Conservation (phyloP, 495 filamentous ascomycete species). For the Penicillium samsonianum region DNA sequence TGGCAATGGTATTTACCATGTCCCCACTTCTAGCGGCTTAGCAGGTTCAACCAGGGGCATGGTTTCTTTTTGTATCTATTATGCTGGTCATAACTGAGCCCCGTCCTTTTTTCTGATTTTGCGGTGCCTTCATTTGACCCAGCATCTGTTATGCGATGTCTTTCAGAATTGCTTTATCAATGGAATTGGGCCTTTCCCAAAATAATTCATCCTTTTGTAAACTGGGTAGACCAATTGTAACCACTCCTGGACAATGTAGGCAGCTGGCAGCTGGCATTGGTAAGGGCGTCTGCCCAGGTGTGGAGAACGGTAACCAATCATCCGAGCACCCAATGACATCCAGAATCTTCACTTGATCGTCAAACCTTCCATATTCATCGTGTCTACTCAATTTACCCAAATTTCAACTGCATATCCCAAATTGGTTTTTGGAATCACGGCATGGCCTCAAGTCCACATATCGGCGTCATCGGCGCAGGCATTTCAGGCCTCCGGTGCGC, state of each 20-base stretch:
- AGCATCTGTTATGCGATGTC: background rate
- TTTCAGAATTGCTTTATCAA: background rate
- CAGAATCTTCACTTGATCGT: constrained; percentile 16
- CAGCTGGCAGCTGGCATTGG: background rate
- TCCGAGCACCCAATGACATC: constrained; percentile 15
- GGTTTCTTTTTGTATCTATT: constrained; percentile 18
- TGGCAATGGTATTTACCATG: background rate
- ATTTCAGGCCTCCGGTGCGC: constrained; percentile 86
- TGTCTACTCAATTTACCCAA: background rate
- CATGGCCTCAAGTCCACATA: constrained; percentile 45
- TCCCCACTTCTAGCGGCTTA: constrained; percentile 7
- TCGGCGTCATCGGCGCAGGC: constrained; percentile 85
- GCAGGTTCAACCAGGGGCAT: constrained; percentile 16
- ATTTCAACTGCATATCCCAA: background rate
- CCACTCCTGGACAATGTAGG: background rate
- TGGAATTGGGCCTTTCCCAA: background rate
- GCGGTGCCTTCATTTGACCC: background rate
- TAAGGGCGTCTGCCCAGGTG: background rate
- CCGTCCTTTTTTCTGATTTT: constrained; percentile 8
- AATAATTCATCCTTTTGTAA: background rate
- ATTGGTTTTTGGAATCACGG: background rate
- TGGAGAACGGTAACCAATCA: constrained; percentile 27
- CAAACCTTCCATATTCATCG: constrained; percentile 10
- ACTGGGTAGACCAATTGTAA: background rate
- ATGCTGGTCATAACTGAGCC: constrained; percentile 28